These are phyloP conservation scores for Hyparrhenia diplandra DNA, from an alignment of 176 grass and related monocot genomes.

Conservation along the genomic window DNA sequence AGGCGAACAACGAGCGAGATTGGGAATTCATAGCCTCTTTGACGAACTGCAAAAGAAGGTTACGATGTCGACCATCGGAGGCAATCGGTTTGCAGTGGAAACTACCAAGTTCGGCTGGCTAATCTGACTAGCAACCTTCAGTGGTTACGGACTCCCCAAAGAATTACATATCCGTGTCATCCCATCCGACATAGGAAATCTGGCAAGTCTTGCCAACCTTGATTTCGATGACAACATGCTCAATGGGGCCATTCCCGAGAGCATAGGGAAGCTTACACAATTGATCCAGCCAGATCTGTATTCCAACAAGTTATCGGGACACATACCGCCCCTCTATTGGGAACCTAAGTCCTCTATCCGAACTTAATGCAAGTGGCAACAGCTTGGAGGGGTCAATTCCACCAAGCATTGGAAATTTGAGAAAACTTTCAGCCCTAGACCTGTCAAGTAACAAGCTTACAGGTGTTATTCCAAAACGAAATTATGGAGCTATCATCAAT, in stretches of 20 bases:
- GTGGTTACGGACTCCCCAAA: neutral
- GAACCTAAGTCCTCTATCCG: neutral
- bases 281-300: neutral
- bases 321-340: neutral
- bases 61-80: neutral
- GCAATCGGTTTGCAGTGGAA: neutral
- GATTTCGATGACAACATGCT: neutral
- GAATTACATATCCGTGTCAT: slow-evolving; percentile 2
- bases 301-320: neutral
- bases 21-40: slow-evolving; percentile 7
- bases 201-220: neutral
- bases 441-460: neutral
- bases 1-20: neutral
- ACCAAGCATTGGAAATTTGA: slow-evolving; percentile 2
- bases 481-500: neutral
- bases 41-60: neutral
- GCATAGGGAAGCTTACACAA: slow-evolving; percentile 16
- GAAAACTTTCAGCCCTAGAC: neutral
- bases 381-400: neutral
- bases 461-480: neutral
- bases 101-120: neutral
- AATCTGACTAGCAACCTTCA: neutral
- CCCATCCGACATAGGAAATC: neutral
- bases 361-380: neutral
- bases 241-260: slow-evolving; percentile 3